Conservation (phyloP, 305 asterid species). For the Rubia balearica region DNA sequence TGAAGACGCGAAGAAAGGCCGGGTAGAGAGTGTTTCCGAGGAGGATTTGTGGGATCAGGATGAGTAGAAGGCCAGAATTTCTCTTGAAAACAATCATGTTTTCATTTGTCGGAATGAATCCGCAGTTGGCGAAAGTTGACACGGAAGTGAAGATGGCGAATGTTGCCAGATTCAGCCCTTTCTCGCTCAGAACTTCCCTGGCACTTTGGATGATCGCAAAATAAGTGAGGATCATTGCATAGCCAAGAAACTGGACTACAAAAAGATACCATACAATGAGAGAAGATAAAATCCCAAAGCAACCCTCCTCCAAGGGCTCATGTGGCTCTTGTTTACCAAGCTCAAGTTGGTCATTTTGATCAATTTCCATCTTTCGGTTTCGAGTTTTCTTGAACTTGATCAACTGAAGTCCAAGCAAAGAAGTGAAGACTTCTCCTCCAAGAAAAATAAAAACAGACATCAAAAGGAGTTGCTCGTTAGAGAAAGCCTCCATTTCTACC, state of each 20-base stretch:
- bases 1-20: slow-evolving; percentile 20
- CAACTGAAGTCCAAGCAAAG: slow-evolving; percentile 38
- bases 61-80: slow-evolving; percentile 41
- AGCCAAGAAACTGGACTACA: slow-evolving; percentile 25
- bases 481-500: slow-evolving; percentile 60
- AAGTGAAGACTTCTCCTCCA: slow-evolving; percentile 57
- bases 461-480: slow-evolving; percentile 42
- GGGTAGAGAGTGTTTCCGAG: slow-evolving; percentile 54
- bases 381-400: slow-evolving; percentile 16
- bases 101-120: slow-evolving; percentile 53
- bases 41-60: slow-evolving; percentile 41
- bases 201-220: slow-evolving; percentile 27
- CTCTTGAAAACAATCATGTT: slow-evolving; percentile 48
- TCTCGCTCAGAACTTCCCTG: slow-evolving; percentile 21
- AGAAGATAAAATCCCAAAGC: slow-evolving; percentile 20
- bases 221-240: slow-evolving; percentile 22
- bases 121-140: slow-evolving; percentile 37
- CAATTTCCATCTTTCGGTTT: background rate
- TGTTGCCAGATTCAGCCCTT: slow-evolving; percentile 25
- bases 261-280: slow-evolving; percentile 34
- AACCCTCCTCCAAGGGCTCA: background rate
- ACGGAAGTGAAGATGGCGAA: slow-evolving; percentile 40
- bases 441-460: slow-evolving; percentile 41
- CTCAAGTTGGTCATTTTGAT: background rate
- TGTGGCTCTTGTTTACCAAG: background rate